These are phyloP conservation scores for Erythrobasidium hasegawianum DNA, from an alignment of 1,284 basidiomycete species.

Conservation along the genomic window DNA sequence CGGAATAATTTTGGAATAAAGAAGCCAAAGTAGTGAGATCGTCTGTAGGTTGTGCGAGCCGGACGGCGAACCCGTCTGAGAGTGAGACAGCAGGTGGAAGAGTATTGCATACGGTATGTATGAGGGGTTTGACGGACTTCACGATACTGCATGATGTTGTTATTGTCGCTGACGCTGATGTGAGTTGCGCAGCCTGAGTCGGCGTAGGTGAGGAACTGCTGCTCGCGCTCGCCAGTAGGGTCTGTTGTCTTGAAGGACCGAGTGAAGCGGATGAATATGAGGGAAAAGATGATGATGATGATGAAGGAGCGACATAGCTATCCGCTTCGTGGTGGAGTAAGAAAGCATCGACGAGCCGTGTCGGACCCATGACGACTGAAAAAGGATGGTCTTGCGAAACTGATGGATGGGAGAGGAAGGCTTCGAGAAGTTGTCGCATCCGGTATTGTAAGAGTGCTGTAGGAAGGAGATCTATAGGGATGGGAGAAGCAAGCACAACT, in stretches of 20 bases:
- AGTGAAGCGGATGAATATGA: background rate
- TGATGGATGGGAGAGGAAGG: conserved; percentile 13
- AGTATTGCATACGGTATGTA: conserved; percentile 12
- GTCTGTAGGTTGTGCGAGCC: conserved; percentile 20
- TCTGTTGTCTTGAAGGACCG: background rate
- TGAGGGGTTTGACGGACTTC: conserved; percentile 24
- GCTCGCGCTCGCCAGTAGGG: background rate
- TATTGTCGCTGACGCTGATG: conserved; percentile 3
- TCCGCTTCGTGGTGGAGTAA: conserved; percentile 25
- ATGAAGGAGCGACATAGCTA: background rate
- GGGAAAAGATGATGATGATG: background rate
- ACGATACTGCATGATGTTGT: conserved; percentile 6
- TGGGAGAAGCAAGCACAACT: conserved; percentile 25
- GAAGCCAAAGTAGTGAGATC: conserved; percentile 12
- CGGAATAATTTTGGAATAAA: conserved; percentile 29
- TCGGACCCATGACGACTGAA: conserved; percentile 27
- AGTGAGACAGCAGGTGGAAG: conserved; percentile 26
- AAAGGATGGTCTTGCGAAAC: conserved; percentile 7
- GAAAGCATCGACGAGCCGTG: conserved; percentile 27
- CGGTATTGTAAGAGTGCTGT: conserved; percentile 29
- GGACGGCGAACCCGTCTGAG: conserved; percentile 26
- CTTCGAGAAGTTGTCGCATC: conserved; percentile 15
- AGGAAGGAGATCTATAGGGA: conserved; percentile 26
- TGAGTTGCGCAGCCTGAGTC: background rate
- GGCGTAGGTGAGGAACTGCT: background rate